Evolutionary conservation across 2,329 filamentous ascomycete genomes (phyloP), one percentile per base, ranked within the genome.

Genomic region (Fusarium sp.): DNA sequence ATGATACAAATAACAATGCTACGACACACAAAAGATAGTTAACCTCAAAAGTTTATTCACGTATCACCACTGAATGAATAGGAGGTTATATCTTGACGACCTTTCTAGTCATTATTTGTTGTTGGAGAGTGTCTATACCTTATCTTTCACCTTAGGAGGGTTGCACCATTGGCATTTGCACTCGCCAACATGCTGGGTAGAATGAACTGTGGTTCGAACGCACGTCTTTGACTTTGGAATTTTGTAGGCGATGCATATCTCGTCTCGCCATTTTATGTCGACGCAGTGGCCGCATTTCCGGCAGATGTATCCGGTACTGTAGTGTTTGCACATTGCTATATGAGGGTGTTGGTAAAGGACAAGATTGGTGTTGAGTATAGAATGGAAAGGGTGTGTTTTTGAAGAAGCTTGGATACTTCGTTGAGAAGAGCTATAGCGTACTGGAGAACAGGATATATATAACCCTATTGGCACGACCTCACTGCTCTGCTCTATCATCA

Each of bases 251-350:
- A 32, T n/a, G 17, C 64, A 67, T 1, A 13, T 3, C 1, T 48
- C 17, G 17, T 54, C 45, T 4, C 15, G 14, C 35, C 17, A 65
- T 1, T 51, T 27, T 1, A 61, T 5, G 3, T 52, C 7, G 20
- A 61, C 7, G 6, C 33, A 51, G 5, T 59, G 22, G 14, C 7
- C 39, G 33, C 65, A 68, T 4, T 40, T 39, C 6, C 22, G 32
- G 15, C 65, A 68, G 1, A 27, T n/a, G 9, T 43, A 33, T 23
- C 30, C 39, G 5, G 17, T 54, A 20, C 27, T 27, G 11, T 48
- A 37, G 49, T 56, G 35, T 4, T 23, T 30, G 27, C 65, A 68
- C 65, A 68, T 68, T 13, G 15, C 48, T 13, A 4, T 43, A 23
- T 15, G 22, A 30, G 30, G 20, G 3, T 11, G n/a, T 46, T 15